Conservation (phyloP, 1,284 basidiomycete species). For the Heterobasidion irregulare region DNA sequence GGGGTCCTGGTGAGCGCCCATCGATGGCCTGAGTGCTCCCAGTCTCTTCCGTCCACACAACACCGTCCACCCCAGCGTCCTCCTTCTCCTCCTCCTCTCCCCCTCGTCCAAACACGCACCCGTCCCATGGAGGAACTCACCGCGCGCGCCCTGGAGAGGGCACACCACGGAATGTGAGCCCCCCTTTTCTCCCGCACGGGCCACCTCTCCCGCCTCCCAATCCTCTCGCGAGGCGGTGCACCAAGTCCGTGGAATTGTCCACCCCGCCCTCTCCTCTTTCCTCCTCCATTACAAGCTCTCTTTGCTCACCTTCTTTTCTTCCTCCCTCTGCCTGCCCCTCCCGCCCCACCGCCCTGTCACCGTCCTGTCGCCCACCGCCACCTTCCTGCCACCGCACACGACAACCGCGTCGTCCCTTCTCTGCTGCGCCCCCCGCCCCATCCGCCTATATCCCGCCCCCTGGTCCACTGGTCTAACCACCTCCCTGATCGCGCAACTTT, state of each 20-base stretch:
- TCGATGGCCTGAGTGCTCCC: not conserved
- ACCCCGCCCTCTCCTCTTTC: not conserved
- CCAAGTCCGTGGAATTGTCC: constrained; percentile 3
- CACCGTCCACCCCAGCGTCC: not conserved
- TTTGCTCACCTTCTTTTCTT: not conserved
- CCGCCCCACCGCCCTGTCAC: not conserved
- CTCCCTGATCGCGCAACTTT: not conserved
- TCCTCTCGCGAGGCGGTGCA: not conserved
- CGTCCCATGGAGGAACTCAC: not conserved
- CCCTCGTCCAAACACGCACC: not conserved
- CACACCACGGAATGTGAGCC: not conserved
- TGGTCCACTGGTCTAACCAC: constrained; percentile 1
- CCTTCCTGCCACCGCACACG: not conserved
- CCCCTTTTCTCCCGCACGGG: not conserved
- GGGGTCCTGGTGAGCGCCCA: not conserved
- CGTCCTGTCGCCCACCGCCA: not conserved
- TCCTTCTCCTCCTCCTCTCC: not conserved
- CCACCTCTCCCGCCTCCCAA: not conserved
- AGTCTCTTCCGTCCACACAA: not conserved
- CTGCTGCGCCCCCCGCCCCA: not conserved
- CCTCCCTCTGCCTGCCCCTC: not conserved
- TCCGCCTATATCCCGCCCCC: constrained; percentile 2
- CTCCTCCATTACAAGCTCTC: not conserved
- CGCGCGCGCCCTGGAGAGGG: not conserved
- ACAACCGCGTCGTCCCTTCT: not conserved